phyloP scores from a whole-genome alignment of 768 basidiomycete genomes.

The Tylopilus intermedius region DNA sequence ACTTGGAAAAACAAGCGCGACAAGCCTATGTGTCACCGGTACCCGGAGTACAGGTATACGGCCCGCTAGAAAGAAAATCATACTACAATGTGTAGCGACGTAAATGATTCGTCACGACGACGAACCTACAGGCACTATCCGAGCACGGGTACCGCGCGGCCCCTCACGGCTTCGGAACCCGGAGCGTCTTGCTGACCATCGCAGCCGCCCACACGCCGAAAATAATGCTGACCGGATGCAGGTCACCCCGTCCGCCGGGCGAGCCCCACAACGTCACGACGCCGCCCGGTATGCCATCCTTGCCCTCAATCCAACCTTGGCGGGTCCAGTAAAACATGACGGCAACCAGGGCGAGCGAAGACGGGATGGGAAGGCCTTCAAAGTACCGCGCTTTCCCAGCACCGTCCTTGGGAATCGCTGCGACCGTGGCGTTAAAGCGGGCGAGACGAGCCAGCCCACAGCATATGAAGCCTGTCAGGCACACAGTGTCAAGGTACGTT shows the following conservation, averaged over 20 bases:
- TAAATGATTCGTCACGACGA: constrained; percentile 2
- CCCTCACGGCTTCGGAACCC: constrained; percentile 68
- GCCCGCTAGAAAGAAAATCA: constrained; percentile 1
- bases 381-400: constrained; percentile 91
- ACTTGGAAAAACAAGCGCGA: background rate
- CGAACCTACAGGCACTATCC: background rate
- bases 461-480: constrained; percentile 87
- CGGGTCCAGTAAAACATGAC: constrained; percentile 78
- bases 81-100: background rate
- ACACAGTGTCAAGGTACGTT: constrained; percentile 84
- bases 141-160: background rate
- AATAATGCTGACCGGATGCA: constrained; percentile 76
- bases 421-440: constrained; percentile 97
- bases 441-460: constrained; percentile 95
- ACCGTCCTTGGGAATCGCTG: constrained; percentile 81
- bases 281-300: constrained; percentile 70
- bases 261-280: constrained; percentile 69
- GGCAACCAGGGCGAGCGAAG: constrained; percentile 74
- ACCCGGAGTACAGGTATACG: background rate
- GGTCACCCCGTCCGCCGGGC: constrained; percentile 70
- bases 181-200: constrained; percentile 97
- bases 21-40: constrained; percentile 5
- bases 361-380: constrained; percentile 96
- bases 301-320: constrained; percentile 79
- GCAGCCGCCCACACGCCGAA: constrained; percentile 87